Evolutionary conservation across 2,329 filamentous ascomycete species (phyloP), one percentile per base, ranked within the genome.

Genomic region (Fusarium sp.): DNA sequence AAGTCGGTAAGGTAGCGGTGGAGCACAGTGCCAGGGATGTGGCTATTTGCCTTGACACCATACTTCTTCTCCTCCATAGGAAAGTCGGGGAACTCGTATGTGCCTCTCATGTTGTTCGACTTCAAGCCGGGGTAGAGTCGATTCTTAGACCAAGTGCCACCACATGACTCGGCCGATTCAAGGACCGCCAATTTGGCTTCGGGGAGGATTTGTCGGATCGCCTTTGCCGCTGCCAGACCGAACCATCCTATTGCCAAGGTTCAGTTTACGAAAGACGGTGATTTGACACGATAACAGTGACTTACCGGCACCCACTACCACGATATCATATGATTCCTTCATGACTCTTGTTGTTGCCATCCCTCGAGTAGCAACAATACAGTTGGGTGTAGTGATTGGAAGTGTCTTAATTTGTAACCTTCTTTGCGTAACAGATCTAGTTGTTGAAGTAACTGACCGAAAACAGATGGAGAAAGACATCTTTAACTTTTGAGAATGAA

Each of bases 11-110:
- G 77, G 49, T 85, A 85, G 1, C 73, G 70, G 38, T 84, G 79
- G 17, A 85, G 68, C 5, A 80, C 75, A 6, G 78, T 68, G 1
- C 79, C 84, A 0, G 83, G 82, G 8, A 85, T 83, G 44, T 85
- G 81, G 16, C 71, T 55, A 9, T 74, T 72, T 4, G 77, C 67
- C 36, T 78, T 77, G 16, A 85, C 78, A 2, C 81, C 82, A 69
- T 86, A 89, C 0, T 79, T 83, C 3, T 83, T 82, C 31, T 81
- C 79, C 10, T 81, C 78, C 89, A 92, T 90, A 6, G 90, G 89
- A 66, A 90, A 91, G 70, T 92, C 91, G 8, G 86, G 87, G 70
- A 86, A 92, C 76, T 92, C 91, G 74, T 91, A 92, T 1, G 87
- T 88, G 22, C 90, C 90, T 9, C 87, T 78, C 78, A 91, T 84